Evolutionary conservation across 2,329 filamentous ascomycete species (phyloP), one percentile per base, ranked within the genome.

Genomic region (Aspergillus arachidicola): DNA sequence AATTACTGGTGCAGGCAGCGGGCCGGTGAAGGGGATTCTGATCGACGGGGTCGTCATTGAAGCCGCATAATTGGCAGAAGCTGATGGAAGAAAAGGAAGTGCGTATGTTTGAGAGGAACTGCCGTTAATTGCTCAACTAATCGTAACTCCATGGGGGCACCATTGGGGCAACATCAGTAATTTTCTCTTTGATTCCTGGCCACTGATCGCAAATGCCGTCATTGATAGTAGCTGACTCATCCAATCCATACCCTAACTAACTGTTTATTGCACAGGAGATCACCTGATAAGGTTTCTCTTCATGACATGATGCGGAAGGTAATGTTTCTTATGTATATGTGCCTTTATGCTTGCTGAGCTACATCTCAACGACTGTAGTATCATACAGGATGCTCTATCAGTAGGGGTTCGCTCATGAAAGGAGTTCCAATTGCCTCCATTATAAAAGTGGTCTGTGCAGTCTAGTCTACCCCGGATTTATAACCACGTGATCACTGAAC

Each of bases 11-110:
- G 89, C 82, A 28, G 94, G 88, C 60, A 97, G 85, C 48, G 91
- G 89, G 68, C 91, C 89, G 73, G 93, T 97, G 76, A 94, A 98
- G 63, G 94, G 94, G 72, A 98, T 96, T 69, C 93, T 89, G 81
- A 97, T 89, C 63, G 93, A 86, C 71, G 90, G 86, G 78, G 87
- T 90, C 78, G 85, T 85, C 88, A 91, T 90, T 75, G 71, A 77
- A 66, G 67, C 71, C 69, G 66, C 76, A 79, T 79, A 71, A 64
- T 74, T 63, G 60, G 45, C 43, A 19, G 28, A n/a, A 28, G 14
- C 26, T 38, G 11, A 38, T 41, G 23, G 19, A 11, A 30, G 16
- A 12, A 14, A 34, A 38, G 19, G 16, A 21, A 32, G 41, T 19
- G 26, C 14, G 26, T 19, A 10, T 9, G 14, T 50, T 30, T 28